Evolutionary conservation across 805 yeast genomes (phyloP).

Genomic region (Saturnispora dispora): DNA sequence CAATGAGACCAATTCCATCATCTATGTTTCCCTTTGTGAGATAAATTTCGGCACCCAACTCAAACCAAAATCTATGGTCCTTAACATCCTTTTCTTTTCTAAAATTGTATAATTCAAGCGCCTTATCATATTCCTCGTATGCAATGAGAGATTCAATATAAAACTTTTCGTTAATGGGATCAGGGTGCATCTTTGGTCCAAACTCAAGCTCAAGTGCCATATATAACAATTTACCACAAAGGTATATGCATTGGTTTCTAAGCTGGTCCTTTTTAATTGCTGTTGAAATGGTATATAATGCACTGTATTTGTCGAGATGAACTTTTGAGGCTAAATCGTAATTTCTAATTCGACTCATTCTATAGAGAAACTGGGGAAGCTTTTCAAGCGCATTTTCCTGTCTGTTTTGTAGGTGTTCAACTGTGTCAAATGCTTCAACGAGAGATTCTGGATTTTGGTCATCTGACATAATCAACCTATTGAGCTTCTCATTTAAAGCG

Average conservation of each 20-base stretch:
- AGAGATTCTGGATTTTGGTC: conserved; percentile 17
- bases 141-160: conserved; percentile 37
- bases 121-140: conserved; percentile 28
- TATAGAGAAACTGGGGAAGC: conserved; percentile 19
- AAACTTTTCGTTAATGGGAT: conserved; percentile 42
- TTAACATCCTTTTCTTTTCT: conserved; percentile 29
- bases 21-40: conserved; percentile 23
- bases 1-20: conserved; percentile 30
- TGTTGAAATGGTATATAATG: conserved; percentile 35
- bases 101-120: conserved; percentile 30
- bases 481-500: conserved; percentile 12
- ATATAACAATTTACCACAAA: conserved; percentile 38
- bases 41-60: conserved; percentile 36
- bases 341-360: conserved; percentile 16
- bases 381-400: conserved; percentile 17
- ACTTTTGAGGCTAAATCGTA: conserved; percentile 16
- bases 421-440: conserved; percentile 18
- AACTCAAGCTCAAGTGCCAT: conserved; percentile 17
- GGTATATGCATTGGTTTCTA: conserved; percentile 29
- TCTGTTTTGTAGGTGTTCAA: conserved; percentile 16
- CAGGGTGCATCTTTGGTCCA: conserved; percentile 33
- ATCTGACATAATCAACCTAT: conserved; percentile 5
- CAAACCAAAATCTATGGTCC: conserved; percentile 44
- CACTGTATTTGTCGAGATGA: conserved; percentile 28
- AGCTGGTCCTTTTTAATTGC: conserved; percentile 26